phyloP scores from a whole-genome alignment of 331 rosid species.

The Malus hybrid region DNA sequence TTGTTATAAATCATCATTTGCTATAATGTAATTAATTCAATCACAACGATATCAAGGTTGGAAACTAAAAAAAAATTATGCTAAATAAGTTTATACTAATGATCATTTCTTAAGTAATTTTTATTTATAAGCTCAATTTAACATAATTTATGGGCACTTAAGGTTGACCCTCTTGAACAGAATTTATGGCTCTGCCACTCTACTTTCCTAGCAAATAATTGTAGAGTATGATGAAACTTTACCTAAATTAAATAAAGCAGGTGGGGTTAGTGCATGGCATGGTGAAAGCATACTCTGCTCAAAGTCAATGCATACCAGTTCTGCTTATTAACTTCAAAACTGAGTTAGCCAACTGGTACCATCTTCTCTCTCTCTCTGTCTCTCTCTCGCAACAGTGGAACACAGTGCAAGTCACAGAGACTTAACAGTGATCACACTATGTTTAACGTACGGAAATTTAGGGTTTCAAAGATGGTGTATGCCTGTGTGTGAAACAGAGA shows the following conservation, averaged over 20 bases:
- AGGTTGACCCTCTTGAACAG: too few relatives aligned
- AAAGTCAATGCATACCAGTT: neutral
- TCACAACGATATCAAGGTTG: too few relatives aligned
- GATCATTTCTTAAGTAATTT: too few relatives aligned
- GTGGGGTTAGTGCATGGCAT: neutral
- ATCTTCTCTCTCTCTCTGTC: neutral
- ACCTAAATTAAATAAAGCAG: neutral
- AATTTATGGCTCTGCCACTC: neutral
- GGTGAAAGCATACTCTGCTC: neutral
- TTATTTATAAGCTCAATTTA: too few relatives aligned
- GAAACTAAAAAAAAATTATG: too few relatives aligned
- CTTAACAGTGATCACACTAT: neutral
- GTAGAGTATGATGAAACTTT: neutral
- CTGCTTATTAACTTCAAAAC: neutral
- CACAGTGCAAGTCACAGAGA: conserved; percentile 8
- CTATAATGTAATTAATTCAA: too few relatives aligned
- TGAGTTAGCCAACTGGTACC: neutral
- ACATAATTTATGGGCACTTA: too few relatives aligned
- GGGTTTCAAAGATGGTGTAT: neutral
- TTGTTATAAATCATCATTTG: too few relatives aligned
- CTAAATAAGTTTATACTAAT: too few relatives aligned
- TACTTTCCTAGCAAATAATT: neutral
- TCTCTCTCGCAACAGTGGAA: conserved; percentile 8
- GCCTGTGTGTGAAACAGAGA: neutral
- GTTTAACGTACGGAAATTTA: conserved; percentile 4